These are phyloP conservation scores for Cinnamomum micranthum DNA, from an alignment of 164 flowering plant species.

Conservation along the genomic window DNA sequence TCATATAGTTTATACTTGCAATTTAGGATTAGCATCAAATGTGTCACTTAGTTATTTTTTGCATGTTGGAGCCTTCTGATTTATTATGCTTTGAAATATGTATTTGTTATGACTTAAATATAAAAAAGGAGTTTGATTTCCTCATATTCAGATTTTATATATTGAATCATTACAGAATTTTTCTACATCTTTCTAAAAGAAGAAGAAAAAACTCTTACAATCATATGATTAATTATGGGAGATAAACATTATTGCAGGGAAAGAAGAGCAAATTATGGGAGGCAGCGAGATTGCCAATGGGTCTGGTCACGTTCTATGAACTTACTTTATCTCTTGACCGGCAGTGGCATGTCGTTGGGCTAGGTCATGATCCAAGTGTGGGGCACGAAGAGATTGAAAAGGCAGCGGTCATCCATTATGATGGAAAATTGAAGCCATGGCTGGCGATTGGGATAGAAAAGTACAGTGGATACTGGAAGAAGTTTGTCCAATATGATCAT, in stretches of 20 bases:
- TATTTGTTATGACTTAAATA: no score
- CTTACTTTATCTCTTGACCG: constrained; percentile 51
- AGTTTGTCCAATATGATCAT: constrained; percentile 46
- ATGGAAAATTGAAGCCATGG: constrained; percentile 94
- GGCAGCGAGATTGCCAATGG: constrained; percentile 76
- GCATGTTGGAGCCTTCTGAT: no score
- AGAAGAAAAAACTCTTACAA: no score
- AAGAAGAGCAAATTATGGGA: constrained; percentile 48
- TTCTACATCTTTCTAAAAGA: no score
- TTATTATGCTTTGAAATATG: no score
- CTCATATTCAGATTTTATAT: no score
- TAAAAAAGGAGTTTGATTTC: no score
- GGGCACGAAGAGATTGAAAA: constrained; percentile 39
- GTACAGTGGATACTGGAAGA: constrained; percentile 74
- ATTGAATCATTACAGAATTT: no score
- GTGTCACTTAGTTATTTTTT: no score
- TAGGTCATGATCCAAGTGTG: constrained; percentile 59
- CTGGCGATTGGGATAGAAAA: constrained; percentile 66
- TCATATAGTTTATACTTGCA: no score
- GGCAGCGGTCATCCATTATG: constrained; percentile 83
- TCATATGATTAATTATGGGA: no score
- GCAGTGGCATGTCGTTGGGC: constrained; percentile 76
- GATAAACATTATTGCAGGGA: constrained; percentile 46
- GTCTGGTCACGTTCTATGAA: constrained; percentile 76
- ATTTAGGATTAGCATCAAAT: no score